Conservation (phyloP, 352 stramenopile genomes). For the Albugo candida region DNA sequence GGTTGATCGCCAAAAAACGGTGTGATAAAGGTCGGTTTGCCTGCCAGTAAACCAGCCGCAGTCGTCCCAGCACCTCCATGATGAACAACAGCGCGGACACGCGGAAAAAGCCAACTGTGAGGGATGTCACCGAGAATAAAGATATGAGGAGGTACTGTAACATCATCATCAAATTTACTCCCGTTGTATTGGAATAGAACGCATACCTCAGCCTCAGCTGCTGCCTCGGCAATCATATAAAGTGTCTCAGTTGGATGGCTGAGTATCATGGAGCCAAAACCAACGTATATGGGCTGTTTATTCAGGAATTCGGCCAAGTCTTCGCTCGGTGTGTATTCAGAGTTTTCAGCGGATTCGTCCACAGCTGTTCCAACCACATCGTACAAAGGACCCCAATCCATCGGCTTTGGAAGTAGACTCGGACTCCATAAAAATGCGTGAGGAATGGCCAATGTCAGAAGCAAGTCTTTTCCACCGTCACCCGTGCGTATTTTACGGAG, state of each 20-base stretch:
- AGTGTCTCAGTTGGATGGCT: conserved; percentile 40
- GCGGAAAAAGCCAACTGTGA: conserved; percentile 85
- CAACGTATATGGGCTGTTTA: conserved; percentile 79
- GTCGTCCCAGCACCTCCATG: conserved; percentile 78
- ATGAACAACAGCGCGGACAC: conserved; percentile 77
- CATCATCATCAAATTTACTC: conserved; percentile 45
- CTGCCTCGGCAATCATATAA: conserved; percentile 75
- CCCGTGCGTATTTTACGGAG: conserved; percentile 48
- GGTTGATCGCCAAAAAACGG: conserved; percentile 91
- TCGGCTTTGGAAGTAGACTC: conserved; percentile 67
- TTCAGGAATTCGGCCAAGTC: conserved; percentile 52
- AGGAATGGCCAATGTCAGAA: conserved; percentile 56
- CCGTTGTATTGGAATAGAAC: conserved; percentile 83
- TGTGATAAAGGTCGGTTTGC: conserved; percentile 86
- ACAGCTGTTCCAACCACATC: conserved; percentile 77
- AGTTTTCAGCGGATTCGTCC: conserved; percentile 15
- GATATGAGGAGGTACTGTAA: conserved; percentile 23
- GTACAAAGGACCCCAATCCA: conserved; percentile 77
- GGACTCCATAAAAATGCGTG: conserved; percentile 82
- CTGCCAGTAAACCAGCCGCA: conserved; percentile 72
- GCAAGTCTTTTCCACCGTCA: conserved; percentile 27
- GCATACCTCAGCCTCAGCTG: conserved; percentile 29
- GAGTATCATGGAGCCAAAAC: conserved; percentile 88
- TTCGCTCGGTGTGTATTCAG: conserved; percentile 24
- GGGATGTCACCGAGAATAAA: conserved; percentile 49